These are phyloP conservation scores for Adiantum capillusveneris DNA, from an alignment of 75 land plant genomes.

Conservation along the genomic window DNA sequence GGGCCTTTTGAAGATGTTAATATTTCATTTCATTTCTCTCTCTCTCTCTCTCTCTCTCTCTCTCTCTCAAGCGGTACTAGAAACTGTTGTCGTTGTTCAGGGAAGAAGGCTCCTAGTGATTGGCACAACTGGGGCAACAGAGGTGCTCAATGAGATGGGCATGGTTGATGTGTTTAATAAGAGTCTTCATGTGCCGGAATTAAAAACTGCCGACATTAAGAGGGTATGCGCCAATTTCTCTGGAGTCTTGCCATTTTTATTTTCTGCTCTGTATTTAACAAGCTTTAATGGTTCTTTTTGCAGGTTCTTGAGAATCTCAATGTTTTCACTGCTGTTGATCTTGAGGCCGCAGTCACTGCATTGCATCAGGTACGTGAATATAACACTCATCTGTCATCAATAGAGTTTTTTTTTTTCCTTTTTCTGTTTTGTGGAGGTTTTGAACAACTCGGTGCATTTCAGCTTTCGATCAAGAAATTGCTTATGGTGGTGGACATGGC, in stretches of 20 bases:
- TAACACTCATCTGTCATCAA: too few species aligned
- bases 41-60: too few species aligned
- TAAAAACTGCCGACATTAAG: slow-evolving; percentile 50
- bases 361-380: slow-evolving; percentile 45
- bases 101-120: slow-evolving; percentile 80
- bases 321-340: slow-evolving; percentile 55
- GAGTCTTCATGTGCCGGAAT: slow-evolving; percentile 55
- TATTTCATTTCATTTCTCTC: too few species aligned
- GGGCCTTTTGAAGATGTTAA: neutral
- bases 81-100: slow-evolving; percentile 18
- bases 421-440: neutral
- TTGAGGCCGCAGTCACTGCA: slow-evolving; percentile 65
- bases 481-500: slow-evolving; percentile 81
- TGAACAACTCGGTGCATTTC: slow-evolving; percentile 2
- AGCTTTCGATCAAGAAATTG: slow-evolving; percentile 87
- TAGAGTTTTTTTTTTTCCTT: neutral
- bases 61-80: too few species aligned
- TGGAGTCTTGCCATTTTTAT: neutral
- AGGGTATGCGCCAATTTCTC: slow-evolving; percentile 40
- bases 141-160: slow-evolving; percentile 64
- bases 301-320: slow-evolving; percentile 62
- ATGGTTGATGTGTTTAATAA: slow-evolving; percentile 66
- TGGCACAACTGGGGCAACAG: slow-evolving; percentile 74
- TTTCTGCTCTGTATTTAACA: slow-evolving; percentile 1
- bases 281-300: neutral